Evolutionary conservation across 73 alveolate genomes (phyloP).

Genomic region (Stentor coeruleus): DNA sequence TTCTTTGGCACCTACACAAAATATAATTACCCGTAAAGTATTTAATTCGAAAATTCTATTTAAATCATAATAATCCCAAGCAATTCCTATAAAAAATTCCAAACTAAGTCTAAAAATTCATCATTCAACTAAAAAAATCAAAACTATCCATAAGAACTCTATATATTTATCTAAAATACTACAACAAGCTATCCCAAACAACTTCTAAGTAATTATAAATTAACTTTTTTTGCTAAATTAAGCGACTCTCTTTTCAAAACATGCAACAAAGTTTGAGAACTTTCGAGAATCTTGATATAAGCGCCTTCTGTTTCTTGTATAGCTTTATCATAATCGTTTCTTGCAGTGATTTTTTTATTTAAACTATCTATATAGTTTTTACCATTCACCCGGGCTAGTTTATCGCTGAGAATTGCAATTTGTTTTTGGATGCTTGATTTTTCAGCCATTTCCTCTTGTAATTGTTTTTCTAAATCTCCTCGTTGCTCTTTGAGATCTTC

Average conservation of each 20-base stretch:
- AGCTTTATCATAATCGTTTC: constrained; percentile 59
- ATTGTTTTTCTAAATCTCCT: constrained; percentile 33
- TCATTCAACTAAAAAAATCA: too few relatives aligned
- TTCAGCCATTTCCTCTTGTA: constrained; percentile 25
- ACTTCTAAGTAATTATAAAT: too few relatives aligned
- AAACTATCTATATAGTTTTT: constrained; percentile 28
- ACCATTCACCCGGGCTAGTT: constrained; percentile 28
- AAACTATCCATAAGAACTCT: too few relatives aligned
- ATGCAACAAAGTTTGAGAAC: constrained; percentile 78
- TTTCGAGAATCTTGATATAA: constrained; percentile 67
- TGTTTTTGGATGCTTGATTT: constrained; percentile 38
- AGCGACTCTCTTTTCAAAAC: constrained; percentile 69
- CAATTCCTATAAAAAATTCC: too few relatives aligned
- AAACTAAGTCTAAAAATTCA: too few relatives aligned
- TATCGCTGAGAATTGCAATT: constrained; percentile 40
- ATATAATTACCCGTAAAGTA: too few relatives aligned
- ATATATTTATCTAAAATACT: too few relatives aligned
- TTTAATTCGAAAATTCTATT: too few relatives aligned
- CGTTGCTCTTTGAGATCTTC: constrained; percentile 46
- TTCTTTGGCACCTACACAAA: too few relatives aligned
- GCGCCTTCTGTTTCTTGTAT: constrained; percentile 63
- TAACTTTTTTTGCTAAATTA: constrained; percentile 27
- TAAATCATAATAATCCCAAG: too few relatives aligned
- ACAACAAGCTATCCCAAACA: background rate
- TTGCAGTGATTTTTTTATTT: constrained; percentile 36